Conservation (phyloP, 2,329 filamentous ascomycete genomes). For the Fusarium pininemorale region DNA sequence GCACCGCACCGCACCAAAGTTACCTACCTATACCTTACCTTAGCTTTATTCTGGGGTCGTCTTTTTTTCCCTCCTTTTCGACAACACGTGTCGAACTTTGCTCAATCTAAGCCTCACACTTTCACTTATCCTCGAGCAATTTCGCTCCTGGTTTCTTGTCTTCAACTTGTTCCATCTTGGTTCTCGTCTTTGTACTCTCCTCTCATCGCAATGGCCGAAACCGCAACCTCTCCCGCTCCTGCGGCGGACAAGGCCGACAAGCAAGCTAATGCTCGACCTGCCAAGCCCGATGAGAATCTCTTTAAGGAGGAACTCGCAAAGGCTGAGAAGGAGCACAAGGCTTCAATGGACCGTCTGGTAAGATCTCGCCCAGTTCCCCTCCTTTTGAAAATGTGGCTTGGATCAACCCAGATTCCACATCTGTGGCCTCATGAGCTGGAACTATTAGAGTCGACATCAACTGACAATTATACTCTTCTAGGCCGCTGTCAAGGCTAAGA, state of each 20-base stretch:
- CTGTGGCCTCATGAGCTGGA: conserved; percentile 26
- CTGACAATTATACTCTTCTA: conserved; percentile 51
- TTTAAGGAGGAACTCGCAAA: conserved; percentile 83
- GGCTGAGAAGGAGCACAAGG: conserved; percentile 87
- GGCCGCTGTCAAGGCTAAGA: conserved; percentile 88
- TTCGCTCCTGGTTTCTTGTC: conserved; percentile 31
- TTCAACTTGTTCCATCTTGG: conserved; percentile 17
- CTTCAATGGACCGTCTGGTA: conserved; percentile 70
- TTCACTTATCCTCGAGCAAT: conserved; percentile 24
- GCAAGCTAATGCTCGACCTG: conserved; percentile 67
- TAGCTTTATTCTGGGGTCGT: conserved; percentile 22
- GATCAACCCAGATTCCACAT: conserved; percentile 25
- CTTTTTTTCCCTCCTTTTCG: conserved; percentile 26
- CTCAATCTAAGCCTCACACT: conserved; percentile 9
- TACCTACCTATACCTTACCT: conserved; percentile 17
- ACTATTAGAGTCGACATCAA: conserved; percentile 7
- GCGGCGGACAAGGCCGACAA: conserved; percentile 48
- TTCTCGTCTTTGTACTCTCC: conserved; percentile 7
- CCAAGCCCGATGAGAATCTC: conserved; percentile 85
- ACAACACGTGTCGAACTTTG: conserved; percentile 31
- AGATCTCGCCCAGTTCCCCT: conserved; percentile 37
- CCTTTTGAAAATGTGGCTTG: conserved; percentile 2
- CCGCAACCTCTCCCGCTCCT: conserved; percentile 55
- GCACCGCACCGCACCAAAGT: conserved; percentile 16
- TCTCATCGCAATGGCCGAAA: conserved; percentile 56